Base-by-base conservation (phyloP, 2,329 filamentous ascomycete genomes). In the Diaporthe citri region DNA sequence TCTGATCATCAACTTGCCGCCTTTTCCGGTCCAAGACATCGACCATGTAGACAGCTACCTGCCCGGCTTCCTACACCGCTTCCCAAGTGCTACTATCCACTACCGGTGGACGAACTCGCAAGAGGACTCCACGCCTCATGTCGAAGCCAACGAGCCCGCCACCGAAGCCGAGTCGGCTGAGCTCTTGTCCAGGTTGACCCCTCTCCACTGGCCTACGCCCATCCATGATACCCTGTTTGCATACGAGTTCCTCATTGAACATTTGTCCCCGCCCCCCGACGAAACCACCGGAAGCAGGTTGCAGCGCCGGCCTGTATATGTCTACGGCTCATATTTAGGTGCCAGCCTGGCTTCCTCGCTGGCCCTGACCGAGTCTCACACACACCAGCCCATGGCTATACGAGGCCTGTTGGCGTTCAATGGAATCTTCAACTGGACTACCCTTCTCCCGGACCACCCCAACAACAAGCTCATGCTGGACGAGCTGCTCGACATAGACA, bases 391-490 rank as follows among this genome's bases (percentile, higher is more conserved):
- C 43, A 85, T 89, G 79, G 85, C 84, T 52, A 84, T 92, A 57
- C 85, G 88, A 13, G 90, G 90, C 10, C 81, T 91, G 43, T 82
- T 90, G 22, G 86, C 87, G 10, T 88, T 88, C 81, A 90, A 93
- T 77, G 91, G 90, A 56, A 86, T 93, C 74, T 93, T 91, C 82
- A 88, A 93, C 82, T 93, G 91, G 91, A 90, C 90, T 74, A 88
- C 85, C 80, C 90, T 92, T 75, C 84, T 91, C 15, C 88, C 88
- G 0, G 86, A 88, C 76, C 88, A 91, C 74, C 85, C 84, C 9
- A 81, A 86, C 76, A 86, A 90, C 77, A 77, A 74, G 71, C 73
- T 78, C 52, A 46, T 79, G 9, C 51, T 77, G 2, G 77, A 81
- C 10, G 77, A 79, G 13, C 75, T 34, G 28, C 57, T 67, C 20